phyloP scores from a whole-genome alignment of 2,329 filamentous ascomycete genomes.

The Paraconiothyrium brasiliense region DNA sequence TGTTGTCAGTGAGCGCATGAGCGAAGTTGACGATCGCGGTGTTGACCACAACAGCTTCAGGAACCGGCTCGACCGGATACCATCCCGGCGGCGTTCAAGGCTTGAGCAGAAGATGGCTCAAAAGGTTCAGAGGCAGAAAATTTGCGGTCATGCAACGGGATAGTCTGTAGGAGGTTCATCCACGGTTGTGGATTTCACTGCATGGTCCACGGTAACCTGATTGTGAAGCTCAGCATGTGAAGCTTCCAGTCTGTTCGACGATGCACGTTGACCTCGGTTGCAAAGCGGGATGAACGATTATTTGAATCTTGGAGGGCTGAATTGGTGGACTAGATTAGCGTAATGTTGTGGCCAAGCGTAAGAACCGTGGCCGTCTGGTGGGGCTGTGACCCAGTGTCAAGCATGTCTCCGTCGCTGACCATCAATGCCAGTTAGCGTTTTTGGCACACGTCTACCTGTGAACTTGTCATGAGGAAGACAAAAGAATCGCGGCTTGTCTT shows the following conservation, averaged over 20 bases:
- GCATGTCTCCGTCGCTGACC: neutral
- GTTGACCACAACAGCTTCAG: neutral
- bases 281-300: neutral
- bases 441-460: neutral
- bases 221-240: neutral
- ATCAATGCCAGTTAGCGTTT: neutral
- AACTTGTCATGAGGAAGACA: neutral
- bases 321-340: neutral
- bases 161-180: neutral
- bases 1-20: neutral
- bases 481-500: neutral
- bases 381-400: neutral
- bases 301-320: neutral
- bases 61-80: conserved; percentile 4
- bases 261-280: neutral
- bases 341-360: neutral
- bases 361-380: conserved; percentile 1
- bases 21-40: neutral
- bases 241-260: conserved; percentile 8
- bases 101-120: neutral
- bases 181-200: neutral
- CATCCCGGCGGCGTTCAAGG: neutral
- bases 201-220: neutral
- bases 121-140: neutral
- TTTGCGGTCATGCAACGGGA: neutral